Evolutionary conservation across 2,329 filamentous ascomycete genomes (phyloP).

Genomic region (Thyridium curvatum): DNA sequence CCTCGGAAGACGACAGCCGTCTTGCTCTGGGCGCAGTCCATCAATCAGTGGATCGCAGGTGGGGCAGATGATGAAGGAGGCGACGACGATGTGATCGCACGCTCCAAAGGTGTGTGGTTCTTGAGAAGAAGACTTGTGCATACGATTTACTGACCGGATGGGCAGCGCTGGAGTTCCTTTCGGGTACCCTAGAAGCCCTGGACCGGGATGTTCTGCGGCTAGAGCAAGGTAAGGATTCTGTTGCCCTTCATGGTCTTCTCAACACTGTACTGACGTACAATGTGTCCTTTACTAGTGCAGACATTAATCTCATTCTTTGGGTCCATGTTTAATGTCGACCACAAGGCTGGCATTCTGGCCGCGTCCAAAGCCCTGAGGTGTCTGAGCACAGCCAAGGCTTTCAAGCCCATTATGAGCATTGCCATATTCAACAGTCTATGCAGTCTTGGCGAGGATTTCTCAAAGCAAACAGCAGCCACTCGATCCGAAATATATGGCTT

Average conservation of each 20-base stretch:
- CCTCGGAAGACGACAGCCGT: constrained; percentile 13
- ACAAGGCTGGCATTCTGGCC: constrained; percentile 51
- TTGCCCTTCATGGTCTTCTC: not conserved
- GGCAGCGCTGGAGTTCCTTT: constrained; percentile 49
- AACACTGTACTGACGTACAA: too few species aligned
- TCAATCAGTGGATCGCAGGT: constrained; percentile 27
- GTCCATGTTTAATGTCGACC: constrained; percentile 52
- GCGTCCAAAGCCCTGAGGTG: constrained; percentile 45
- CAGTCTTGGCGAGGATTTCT: constrained; percentile 50
- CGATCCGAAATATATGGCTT: constrained; percentile 46
- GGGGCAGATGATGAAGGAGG: constrained; percentile 1
- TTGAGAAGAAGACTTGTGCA: not conserved
- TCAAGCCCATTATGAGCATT: constrained; percentile 40
- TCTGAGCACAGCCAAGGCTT: constrained; percentile 42
- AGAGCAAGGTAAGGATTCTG: constrained; percentile 36
- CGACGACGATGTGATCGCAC: constrained; percentile 41
- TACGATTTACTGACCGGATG: constrained; percentile 4
- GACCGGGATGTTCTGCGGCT: constrained; percentile 36
- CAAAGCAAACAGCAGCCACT: constrained; percentile 43
- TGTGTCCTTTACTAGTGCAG: too few species aligned
- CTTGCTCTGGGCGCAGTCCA: constrained; percentile 15
- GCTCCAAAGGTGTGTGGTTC: constrained; percentile 38
- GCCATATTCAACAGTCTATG: constrained; percentile 43
- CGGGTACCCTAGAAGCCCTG: constrained; percentile 44
- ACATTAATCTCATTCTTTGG: constrained; percentile 43